Base-by-base conservation (phyloP, 2,329 filamentous ascomycete genomes). In the Pseudogymnoascus sp. region DNA sequence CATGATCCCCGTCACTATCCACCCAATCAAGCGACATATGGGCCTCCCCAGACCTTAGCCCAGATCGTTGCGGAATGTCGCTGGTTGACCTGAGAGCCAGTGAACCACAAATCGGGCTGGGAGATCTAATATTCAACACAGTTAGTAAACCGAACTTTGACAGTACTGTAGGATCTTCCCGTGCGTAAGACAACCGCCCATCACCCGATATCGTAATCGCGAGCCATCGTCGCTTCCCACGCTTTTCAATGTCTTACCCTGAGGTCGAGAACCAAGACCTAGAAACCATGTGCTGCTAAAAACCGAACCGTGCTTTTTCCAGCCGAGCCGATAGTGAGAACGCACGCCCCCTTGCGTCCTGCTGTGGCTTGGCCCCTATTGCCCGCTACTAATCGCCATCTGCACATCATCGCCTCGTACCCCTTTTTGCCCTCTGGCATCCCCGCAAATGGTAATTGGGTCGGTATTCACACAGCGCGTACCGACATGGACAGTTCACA, bases 1-100 rank as follows among this genome's bases (percentile, higher is more conserved):
- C 45, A 52, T 52, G 45, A 52, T 52, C 45, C 45, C 45, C 45
- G 45, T 52, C 45, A 31, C 45, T 52, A 52, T n/a, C 45, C 45
- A 52, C 45, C 45, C 45, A 52, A 52, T 52, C 45, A 52, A 31
- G 45, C 45, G 25, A 52, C 45, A 31, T 52, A 52, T 31, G 25
- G 45, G 25, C 45, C 45, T 52, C 45, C 45, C 45, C 45, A 52
- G 45, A 31, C 45, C 45, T 52, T 52, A 31, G 25, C 25, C 23
- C 25, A 52, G 25, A 52, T 52, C 45, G 45, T 16, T 25, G 25
- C 31, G 45, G 45, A 31, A 31, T 52, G 45, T 31, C 45, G 45
- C 45, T 52, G 45, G 45, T 16, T 52, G 45, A 31, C 45, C 45
- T 31, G 45, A 52, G 25, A 31, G 45, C 45, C 45, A 52, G 45